phyloP scores from a whole-genome alignment of 2,329 filamentous ascomycete species.

The Aphanocladium album region DNA sequence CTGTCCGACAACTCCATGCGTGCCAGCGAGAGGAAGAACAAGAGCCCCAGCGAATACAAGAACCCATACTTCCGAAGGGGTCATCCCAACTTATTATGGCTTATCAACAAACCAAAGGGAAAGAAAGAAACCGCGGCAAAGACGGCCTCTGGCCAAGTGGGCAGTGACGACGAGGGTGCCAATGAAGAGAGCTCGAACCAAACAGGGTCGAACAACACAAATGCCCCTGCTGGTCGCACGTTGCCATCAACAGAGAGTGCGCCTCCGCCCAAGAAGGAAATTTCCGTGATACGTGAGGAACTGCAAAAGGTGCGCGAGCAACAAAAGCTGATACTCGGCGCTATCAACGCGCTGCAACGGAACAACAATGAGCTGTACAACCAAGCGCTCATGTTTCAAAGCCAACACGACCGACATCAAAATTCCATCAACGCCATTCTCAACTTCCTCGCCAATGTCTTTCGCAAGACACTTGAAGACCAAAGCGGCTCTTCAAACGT shows the following conservation, averaged over 20 bases:
- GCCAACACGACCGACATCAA: conserved; percentile 91
- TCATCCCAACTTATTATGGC: conserved; percentile 86
- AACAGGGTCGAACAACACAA: conserved; percentile 14
- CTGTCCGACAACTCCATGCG: conserved; percentile 97
- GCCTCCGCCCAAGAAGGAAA: conserved; percentile 62
- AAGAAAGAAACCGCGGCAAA: conserved; percentile 53
- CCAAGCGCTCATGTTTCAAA: conserved; percentile 84
- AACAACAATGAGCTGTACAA: conserved; percentile 86
- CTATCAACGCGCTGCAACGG: conserved; percentile 72
- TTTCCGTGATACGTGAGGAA: conserved; percentile 72
- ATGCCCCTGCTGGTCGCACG: conserved; percentile 25
- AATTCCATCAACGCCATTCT: conserved; percentile 99
- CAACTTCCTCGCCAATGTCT: conserved; percentile 93
- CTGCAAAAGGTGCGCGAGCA: conserved; percentile 77
- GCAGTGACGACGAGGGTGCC: conserved; percentile 54
- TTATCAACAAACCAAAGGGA: conserved; percentile 88
- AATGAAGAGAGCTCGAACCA: conserved; percentile 33
- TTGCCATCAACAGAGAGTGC: conserved; percentile 41
- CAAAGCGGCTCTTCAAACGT: conserved; percentile 71
- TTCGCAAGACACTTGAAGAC: conserved; percentile 86
- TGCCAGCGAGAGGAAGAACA: conserved; percentile 93
- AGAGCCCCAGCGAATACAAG: conserved; percentile 96
- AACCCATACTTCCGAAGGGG: conserved; percentile 95
- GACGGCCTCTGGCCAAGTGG: conserved; percentile 60
- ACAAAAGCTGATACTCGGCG: conserved; percentile 77